Evolutionary conservation across 257 asterid genomes (phyloP).

Genomic region (Jacaranda copaia): DNA sequence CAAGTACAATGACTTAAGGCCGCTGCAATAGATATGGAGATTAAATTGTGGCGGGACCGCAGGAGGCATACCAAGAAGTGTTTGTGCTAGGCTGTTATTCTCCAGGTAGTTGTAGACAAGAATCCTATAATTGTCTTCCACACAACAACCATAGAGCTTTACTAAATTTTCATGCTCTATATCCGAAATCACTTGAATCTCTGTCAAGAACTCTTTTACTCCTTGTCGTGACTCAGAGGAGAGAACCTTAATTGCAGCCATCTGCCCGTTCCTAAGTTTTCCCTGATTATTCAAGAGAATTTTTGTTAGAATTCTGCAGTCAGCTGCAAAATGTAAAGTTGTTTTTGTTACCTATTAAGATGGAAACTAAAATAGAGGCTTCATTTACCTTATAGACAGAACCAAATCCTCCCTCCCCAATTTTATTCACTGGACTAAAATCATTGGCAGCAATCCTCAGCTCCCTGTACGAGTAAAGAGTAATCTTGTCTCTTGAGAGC

Average conservation of each 20-base stretch:
- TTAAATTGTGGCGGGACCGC: constrained; percentile 12
- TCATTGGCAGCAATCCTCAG: constrained; percentile 75
- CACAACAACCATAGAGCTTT: constrained; percentile 92
- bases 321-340: constrained; percentile 15
- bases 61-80: constrained; percentile 78
- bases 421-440: constrained; percentile 71
- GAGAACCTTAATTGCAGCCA: constrained; percentile 95
- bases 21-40: constrained; percentile 9
- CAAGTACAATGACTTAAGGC: constrained; percentile 23
- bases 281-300: constrained; percentile 55
- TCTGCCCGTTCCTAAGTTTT: constrained; percentile 71
- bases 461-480: constrained; percentile 73
- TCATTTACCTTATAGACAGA: constrained; percentile 77
- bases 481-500: constrained; percentile 65
- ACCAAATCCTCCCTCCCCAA: constrained; percentile 99
- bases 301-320: constrained; percentile 27
- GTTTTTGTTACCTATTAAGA: neutral
- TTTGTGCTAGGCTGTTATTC: constrained; percentile 84
- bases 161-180: constrained; percentile 84
- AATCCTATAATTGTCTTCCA: constrained; percentile 79
- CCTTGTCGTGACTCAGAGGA: constrained; percentile 89
- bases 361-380: neutral
- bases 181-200: constrained; percentile 85
- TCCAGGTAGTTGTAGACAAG: constrained; percentile 92
- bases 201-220: constrained; percentile 85